Evolutionary conservation across 139 green algal genomes (phyloP), one percentile per base, ranked within the genome.

Genomic region (Picochlorum sp.): DNA sequence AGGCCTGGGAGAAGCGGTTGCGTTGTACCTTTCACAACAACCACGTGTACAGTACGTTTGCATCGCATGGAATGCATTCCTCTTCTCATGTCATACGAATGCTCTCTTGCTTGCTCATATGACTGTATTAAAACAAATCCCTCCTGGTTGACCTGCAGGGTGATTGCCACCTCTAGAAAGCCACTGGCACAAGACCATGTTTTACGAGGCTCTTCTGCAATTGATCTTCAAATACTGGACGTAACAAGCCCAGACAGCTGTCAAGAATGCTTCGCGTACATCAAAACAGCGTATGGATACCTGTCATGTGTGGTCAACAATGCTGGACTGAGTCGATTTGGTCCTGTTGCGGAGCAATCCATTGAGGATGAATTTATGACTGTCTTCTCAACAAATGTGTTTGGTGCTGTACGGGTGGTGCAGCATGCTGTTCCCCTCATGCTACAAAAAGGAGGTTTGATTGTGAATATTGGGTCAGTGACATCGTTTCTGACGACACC

Each of bases 1-100:
- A 23, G 78, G 78, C 2, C 71, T 84, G 20, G 78, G 78, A 38
- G 45, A 80, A 6, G 78, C 68, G 11, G 56, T 84, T 44, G 75
- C 78, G 8, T 41, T 41, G 5, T 11, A 41, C 8, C 34, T 41
- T 41, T 41, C 34, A 41, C 34, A 41, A 6, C 34, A 41, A 41
- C 34, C 34, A 41, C 34, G 34, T 11, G 34, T 41, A 41, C 34
- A 41, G 34, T 41, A 41, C 34, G 34, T 41, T 11, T 41, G 8
- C 28, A 30, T 30, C 28, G 28, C 4, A 30, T 30, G 28, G 0
- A 30, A 30, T 30, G 28, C 28, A 30, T 30, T 30, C 28, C 28
- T 30, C 4, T 30, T 30, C 0, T 30, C 28, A 30, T 30, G 4
- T 30, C 28, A 6, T 30, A 30, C 3, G 26, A 30, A n/a, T n/a